Evolutionary conservation across 2,329 filamentous ascomycete genomes (phyloP).

Genomic region (Ceratocystis ficicola): DNA sequence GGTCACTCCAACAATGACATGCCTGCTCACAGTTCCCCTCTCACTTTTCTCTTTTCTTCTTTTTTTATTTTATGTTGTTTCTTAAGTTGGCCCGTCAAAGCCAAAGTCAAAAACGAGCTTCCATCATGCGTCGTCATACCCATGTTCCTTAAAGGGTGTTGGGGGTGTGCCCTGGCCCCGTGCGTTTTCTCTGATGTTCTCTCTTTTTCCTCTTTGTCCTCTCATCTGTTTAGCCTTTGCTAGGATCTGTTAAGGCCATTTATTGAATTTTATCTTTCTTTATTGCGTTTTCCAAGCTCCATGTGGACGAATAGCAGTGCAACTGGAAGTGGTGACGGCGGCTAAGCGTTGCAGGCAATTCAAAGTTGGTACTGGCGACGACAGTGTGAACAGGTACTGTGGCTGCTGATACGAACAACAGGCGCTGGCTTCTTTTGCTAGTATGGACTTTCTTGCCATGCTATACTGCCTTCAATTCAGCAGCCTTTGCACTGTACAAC

Average conservation of each 20-base stretch:
- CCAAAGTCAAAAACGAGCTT: not conserved
- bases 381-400: no score
- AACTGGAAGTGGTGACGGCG: no score
- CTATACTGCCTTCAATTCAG: no score
- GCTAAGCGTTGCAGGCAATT: no score
- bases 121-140: not conserved
- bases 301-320: not conserved
- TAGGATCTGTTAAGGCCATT: not conserved
- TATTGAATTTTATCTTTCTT: not conserved
- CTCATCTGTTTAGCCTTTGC: not conserved
- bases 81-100: not conserved
- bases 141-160: not conserved
- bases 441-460: no score
- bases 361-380: no score
- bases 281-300: not conserved
- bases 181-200: constrained; percentile 2
- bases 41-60: not conserved
- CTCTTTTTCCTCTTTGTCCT: constrained; percentile 13
- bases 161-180: not conserved
- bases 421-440: no score
- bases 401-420: no score
- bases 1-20: not conserved
- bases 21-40: not conserved
- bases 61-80: not conserved
- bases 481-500: no score